Conservation (phyloP, 73 alveolate species). For the Paramecium caudatum region DNA sequence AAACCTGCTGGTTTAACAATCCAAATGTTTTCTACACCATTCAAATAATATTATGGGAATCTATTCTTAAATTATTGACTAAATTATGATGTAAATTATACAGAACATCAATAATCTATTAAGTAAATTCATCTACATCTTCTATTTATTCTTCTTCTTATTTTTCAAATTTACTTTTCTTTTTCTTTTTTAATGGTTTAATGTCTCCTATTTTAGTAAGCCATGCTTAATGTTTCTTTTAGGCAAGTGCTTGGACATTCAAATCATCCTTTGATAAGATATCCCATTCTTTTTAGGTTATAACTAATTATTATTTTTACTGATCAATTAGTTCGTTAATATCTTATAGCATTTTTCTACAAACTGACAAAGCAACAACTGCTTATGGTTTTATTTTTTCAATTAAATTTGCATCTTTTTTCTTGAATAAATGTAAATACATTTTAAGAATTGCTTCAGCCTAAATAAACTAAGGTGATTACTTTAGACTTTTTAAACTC, state of each 20-base stretch:
- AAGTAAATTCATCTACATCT: constrained; percentile 77
- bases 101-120: constrained; percentile 80
- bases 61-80: constrained; percentile 81
- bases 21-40: constrained; percentile 97
- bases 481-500: constrained; percentile 95
- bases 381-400: constrained; percentile 83
- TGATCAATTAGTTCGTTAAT: constrained; percentile 92
- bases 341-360: constrained; percentile 89
- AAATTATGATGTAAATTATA: not conserved
- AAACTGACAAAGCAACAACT: constrained; percentile 86
- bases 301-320: constrained; percentile 78
- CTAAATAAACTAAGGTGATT: constrained; percentile 79
- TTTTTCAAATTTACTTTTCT: constrained; percentile 74
- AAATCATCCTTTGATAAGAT: constrained; percentile 92
- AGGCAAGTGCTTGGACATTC: constrained; percentile 80
- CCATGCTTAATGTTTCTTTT: constrained; percentile 84
- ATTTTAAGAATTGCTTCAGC: constrained; percentile 83
- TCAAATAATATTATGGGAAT: constrained; percentile 89
- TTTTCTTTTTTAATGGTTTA: constrained; percentile 84
- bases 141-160: constrained; percentile 83
- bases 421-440: constrained; percentile 61
- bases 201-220: constrained; percentile 79
- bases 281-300: constrained; percentile 94
- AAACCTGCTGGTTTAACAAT: constrained; percentile 98
- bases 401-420: constrained; percentile 66